Conservation (phyloP, 2,329 filamentous ascomycete genomes). For the Fusarium verrucosum region DNA sequence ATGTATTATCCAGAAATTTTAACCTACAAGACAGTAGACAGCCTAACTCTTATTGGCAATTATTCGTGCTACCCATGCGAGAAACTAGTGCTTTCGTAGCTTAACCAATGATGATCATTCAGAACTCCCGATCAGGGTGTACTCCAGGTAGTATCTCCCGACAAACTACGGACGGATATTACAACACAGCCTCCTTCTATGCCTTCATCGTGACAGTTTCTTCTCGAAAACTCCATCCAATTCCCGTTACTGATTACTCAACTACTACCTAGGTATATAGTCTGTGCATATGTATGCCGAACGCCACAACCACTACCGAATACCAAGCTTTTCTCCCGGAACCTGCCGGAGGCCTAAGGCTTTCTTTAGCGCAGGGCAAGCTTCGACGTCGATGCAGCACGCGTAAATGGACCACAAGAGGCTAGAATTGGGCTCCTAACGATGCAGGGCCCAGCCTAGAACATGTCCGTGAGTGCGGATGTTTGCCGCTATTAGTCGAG, state of each 20-base stretch:
- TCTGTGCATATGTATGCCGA: conserved; percentile 8
- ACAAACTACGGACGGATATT: background rate
- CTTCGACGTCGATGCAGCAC: background rate
- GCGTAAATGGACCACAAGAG: conserved; percentile 7
- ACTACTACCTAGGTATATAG: conserved; percentile 1
- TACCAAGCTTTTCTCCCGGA: conserved; percentile 31
- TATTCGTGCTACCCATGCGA: conserved; percentile 12
- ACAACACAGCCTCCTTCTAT: background rate
- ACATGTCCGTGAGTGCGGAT: too few relatives aligned
- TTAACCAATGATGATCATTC: background rate
- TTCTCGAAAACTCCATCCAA: conserved; percentile 18
- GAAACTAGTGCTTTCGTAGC: conserved; percentile 10
- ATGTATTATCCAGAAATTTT: background rate
- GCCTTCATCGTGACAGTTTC: conserved; percentile 5
- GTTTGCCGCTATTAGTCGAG: background rate
- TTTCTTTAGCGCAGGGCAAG: background rate
- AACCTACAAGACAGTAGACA: background rate
- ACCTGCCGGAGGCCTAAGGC: conserved; percentile 15
- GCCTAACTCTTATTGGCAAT: conserved; percentile 26
- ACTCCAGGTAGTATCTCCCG: conserved; percentile 4
- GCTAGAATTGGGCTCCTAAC: background rate
- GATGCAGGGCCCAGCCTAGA: background rate
- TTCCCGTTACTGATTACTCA: background rate
- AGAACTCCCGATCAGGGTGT: conserved; percentile 10
- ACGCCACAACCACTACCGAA: conserved; percentile 28